Base-by-base conservation (phyloP, 192 early-diverging fungal genomes). In the Geosiphon pyriformis region DNA sequence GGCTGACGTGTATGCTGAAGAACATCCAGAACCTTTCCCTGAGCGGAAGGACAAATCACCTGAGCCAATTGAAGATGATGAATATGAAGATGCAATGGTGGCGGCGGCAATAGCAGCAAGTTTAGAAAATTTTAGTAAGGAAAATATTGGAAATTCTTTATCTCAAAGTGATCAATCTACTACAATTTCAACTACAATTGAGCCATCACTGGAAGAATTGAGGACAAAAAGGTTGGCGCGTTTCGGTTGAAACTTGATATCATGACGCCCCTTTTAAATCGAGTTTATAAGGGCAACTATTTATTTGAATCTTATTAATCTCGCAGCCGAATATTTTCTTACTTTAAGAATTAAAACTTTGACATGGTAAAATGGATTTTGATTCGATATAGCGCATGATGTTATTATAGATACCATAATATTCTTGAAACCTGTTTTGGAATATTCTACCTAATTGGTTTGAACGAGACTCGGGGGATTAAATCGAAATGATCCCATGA, bases 41-140 rank as follows among this genome's bases (percentile, higher is more conserved):
- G 50, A 52, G 20, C 15, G 7, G 12, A 22, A 26, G 25, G 27
- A 65, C 31, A 34, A 61, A 25, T 32, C 20, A 23, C 35, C 20
- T 10, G 23, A 20, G 0, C 23, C 42, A 3, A 48, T 10, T 61
- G 3, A 20, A 17, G 29, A 46, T 48, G 60, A 6, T 15, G 15
- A 48, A 8, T 35, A 17, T 54, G 52, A 65, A 51, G 25, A 26
- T 25, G 25, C 34, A 61, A 59, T 59, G 57, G 22, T 59, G 3
- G 30, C n/a, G 3, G 48, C 48, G 25, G 61, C 61, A 20, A 65
- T 65, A 35, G 64, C 50, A 37, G 64, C 64, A 29, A 65, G 64
- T 65, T 27, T 65, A 17, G 31, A 65, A 55, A 53, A 50, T 53
- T 12, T n/a, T 46, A 59, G 42, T 59, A 56, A 31, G 23, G 11